Evolutionary conservation across 1,284 basidiomycete species (phyloP), one percentile per base, ranked within the genome.

Genomic region (Phellopilus nigrolimitatus): DNA sequence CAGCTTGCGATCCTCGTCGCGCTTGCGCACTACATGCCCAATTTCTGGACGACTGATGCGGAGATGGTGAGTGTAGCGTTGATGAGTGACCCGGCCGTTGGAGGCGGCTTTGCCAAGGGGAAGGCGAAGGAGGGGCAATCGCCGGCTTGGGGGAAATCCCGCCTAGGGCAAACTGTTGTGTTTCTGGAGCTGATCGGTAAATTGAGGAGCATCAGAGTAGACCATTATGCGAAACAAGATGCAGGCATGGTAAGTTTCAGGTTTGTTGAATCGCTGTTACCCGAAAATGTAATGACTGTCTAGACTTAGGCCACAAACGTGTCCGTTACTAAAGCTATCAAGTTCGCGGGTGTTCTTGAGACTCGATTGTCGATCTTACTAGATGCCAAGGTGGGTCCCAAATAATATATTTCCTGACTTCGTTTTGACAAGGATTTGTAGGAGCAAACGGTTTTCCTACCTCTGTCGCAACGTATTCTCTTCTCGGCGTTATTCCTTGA

Each of bases 61-160:
- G 85, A 89, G 60, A 91, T 91, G 88, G 69, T 89, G 53, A 71
- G 80, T 3, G 76, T 90, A 3, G 85, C 84, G 3, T 64, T 90
- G 38, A 76, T 83, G 72, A 79, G 75, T 49, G 76, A 80, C 55
- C 62, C 68, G 7, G 67, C 68, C 4, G 64, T 57, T 13, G 43
- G 49, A 12, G 57, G 48, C n/a, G 59, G 61, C 56, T 51, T 54
- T n/a, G 54, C 52, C 62, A 67, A 67, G 40, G 66, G 65, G 0
- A 65, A 67, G 49, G 41, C 25, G 12, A 51, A 54, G 27, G 65
- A 65, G 27, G 67, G 59, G 13, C 54, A 57, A 0, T 62, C 57
- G 19, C 56, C 56, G 4, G 50, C 52, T 3, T 78, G 73, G 70
- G 73, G 72, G 1, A 70, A 68, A 43, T 73, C 78, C 21, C 76